These are phyloP conservation scores for Atkinsonella texensis DNA, from an alignment of 2,329 filamentous ascomycete species.

Conservation along the genomic window DNA sequence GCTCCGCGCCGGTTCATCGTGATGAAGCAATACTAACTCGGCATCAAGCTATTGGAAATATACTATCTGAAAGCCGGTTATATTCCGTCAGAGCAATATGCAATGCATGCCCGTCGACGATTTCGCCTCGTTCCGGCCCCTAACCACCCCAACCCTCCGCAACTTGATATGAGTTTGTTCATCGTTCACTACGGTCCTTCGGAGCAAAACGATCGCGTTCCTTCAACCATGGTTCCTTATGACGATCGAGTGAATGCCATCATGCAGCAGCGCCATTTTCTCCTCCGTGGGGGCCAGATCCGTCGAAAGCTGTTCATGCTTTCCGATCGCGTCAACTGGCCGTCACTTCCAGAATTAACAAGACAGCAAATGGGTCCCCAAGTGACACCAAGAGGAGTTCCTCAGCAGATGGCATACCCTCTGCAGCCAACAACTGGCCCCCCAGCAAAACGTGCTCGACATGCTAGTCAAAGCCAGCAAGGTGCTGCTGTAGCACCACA, in stretches of 20 bases:
- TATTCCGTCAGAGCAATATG: slow-evolving; percentile 59
- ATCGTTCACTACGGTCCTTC: slow-evolving; percentile 80
- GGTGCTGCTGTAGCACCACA: slow-evolving; percentile 19
- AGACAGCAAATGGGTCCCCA: slow-evolving; percentile 39
- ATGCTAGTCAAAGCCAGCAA: slow-evolving; percentile 29
- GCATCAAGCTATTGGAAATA: slow-evolving; percentile 67
- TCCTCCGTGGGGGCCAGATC: slow-evolving; percentile 66
- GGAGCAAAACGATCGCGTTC: slow-evolving; percentile 61
- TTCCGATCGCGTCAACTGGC: slow-evolving; percentile 81
- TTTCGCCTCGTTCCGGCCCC: slow-evolving; percentile 73
- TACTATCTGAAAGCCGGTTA: slow-evolving; percentile 74
- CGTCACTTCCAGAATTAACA: slow-evolving; percentile 53
- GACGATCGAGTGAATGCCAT: slow-evolving; percentile 47
- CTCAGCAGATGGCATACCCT: slow-evolving; percentile 52
- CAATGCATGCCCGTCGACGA: slow-evolving; percentile 68
- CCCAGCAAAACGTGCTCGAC: slow-evolving; percentile 42
- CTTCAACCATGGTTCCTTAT: slow-evolving; percentile 53
- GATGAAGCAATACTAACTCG: neutral
- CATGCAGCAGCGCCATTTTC: slow-evolving; percentile 51
- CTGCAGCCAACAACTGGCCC: slow-evolving; percentile 37
- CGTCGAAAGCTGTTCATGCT: slow-evolving; percentile 91
- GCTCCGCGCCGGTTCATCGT: neutral
- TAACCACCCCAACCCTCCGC: slow-evolving; percentile 55
- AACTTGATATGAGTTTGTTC: slow-evolving; percentile 73
- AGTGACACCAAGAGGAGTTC: slow-evolving; percentile 34